These are phyloP conservation scores for Amanita rimosa DNA, from an alignment of 768 basidiomycete species.

Conservation along the genomic window DNA sequence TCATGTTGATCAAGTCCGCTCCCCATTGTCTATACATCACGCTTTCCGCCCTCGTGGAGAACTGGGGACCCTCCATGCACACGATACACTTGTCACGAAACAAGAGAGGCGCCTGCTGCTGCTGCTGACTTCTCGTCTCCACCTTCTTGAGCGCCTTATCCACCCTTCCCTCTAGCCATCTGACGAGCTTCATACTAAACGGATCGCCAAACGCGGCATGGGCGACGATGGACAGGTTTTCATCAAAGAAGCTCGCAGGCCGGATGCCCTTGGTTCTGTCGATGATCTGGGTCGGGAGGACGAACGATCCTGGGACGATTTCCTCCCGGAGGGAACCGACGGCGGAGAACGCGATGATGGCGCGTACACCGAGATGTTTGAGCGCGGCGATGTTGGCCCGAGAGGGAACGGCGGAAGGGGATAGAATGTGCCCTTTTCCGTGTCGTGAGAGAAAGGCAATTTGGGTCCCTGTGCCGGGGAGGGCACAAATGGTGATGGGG, in stretches of 20 bases:
- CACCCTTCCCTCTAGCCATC: constrained; percentile 59
- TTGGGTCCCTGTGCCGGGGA: constrained; percentile 67
- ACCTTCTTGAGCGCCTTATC: constrained; percentile 45
- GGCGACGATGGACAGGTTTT: constrained; percentile 69
- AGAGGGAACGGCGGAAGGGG: constrained; percentile 71
- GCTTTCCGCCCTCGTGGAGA: constrained; percentile 97
- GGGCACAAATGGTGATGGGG: constrained; percentile 84
- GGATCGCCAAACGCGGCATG: constrained; percentile 95
- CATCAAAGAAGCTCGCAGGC: constrained; percentile 83
- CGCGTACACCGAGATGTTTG: constrained; percentile 83
- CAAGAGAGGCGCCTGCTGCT: too few species aligned
- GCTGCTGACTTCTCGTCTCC: constrained; percentile 35
- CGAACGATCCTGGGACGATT: constrained; percentile 82
- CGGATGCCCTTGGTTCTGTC: constrained; percentile 93
- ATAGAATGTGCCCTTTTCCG: constrained; percentile 67
- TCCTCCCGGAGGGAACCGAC: constrained; percentile 94
- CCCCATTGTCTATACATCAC: constrained; percentile 91
- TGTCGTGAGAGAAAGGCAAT: constrained; percentile 92
- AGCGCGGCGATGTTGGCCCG: constrained; percentile 95
- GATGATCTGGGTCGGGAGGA: constrained; percentile 86
- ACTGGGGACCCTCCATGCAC: constrained; percentile 97
- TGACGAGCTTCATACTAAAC: constrained; percentile 53
- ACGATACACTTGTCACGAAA: constrained; percentile 81
- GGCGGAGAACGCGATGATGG: constrained; percentile 88
- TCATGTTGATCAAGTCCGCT: constrained; percentile 95